These are phyloP conservation scores for Candida verbasci DNA, from an alignment of 805 yeast species.

Conservation along the genomic window DNA sequence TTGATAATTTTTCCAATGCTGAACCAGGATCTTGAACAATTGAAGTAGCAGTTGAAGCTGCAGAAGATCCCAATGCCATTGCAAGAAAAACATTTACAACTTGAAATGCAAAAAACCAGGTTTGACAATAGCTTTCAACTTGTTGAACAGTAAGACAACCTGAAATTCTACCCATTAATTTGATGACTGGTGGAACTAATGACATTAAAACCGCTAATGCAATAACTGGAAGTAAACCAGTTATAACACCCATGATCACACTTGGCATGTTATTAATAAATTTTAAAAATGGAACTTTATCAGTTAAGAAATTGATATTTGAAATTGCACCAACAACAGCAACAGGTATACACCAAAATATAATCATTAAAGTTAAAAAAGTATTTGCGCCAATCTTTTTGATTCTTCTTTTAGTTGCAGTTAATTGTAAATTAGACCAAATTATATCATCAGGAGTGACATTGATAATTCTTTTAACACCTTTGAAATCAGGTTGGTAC, in stretches of 20 bases:
- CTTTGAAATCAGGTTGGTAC: conserved; percentile 44
- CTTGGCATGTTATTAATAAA: conserved; percentile 57
- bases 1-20: conserved; percentile 73
- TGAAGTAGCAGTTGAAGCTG: conserved; percentile 70
- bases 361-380: conserved; percentile 59
- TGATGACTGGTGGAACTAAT: conserved; percentile 60
- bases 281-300: conserved; percentile 45
- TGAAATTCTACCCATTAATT: conserved; percentile 64
- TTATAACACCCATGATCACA: conserved; percentile 55
- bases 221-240: conserved; percentile 66
- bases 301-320: conserved; percentile 58
- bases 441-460: conserved; percentile 76
- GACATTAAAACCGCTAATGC: conserved; percentile 63
- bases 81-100: conserved; percentile 87
- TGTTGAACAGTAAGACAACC: conserved; percentile 71
- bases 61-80: conserved; percentile 77
- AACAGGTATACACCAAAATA: conserved; percentile 70
- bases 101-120: conserved; percentile 87
- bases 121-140: conserved; percentile 78
- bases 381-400: conserved; percentile 59
- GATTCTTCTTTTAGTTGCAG: conserved; percentile 51
- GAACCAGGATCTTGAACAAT: conserved; percentile 60
- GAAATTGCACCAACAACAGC: conserved; percentile 76
- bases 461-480: conserved; percentile 52
- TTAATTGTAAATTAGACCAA: conserved; percentile 72